Conservation (phyloP, 495 filamentous ascomycete species). For the Neurospora sp. region DNA sequence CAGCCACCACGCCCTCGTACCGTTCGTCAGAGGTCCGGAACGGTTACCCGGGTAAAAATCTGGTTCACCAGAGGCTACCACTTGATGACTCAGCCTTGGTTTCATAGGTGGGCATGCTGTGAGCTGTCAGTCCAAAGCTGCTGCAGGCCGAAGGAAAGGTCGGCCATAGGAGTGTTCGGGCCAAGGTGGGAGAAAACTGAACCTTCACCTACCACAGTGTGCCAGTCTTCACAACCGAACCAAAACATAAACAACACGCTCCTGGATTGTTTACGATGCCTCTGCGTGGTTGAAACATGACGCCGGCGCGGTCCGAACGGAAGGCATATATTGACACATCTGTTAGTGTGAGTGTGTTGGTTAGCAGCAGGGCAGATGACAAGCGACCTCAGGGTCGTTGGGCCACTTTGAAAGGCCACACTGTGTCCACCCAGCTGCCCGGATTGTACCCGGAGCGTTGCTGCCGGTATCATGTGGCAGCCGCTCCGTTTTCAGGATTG, state of each 20-base stretch:
- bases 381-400: not conserved
- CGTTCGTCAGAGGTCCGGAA: conserved; percentile 2
- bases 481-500: not conserved
- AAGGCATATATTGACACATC: conserved; percentile 4
- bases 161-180: not conserved
- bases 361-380: not conserved
- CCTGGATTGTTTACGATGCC: not conserved
- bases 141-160: not conserved
- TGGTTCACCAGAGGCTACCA: conserved; percentile 1
- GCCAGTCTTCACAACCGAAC: conserved; percentile 1
- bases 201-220: not conserved
- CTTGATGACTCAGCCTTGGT: conserved; percentile 10
- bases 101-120: not conserved
- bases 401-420: not conserved
- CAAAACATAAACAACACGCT: conserved; percentile 1
- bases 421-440: not conserved
- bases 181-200: not conserved
- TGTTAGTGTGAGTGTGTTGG: not conserved
- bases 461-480: not conserved
- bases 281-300: not conserved
- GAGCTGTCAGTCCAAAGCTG: conserved; percentile 2
- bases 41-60: not conserved
- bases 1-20: conserved; percentile 5
- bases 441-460: not conserved
- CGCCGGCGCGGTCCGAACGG: conserved; percentile 9